phyloP scores from a whole-genome alignment of 768 basidiomycete genomes.

The Coprinopsis sp. region DNA sequence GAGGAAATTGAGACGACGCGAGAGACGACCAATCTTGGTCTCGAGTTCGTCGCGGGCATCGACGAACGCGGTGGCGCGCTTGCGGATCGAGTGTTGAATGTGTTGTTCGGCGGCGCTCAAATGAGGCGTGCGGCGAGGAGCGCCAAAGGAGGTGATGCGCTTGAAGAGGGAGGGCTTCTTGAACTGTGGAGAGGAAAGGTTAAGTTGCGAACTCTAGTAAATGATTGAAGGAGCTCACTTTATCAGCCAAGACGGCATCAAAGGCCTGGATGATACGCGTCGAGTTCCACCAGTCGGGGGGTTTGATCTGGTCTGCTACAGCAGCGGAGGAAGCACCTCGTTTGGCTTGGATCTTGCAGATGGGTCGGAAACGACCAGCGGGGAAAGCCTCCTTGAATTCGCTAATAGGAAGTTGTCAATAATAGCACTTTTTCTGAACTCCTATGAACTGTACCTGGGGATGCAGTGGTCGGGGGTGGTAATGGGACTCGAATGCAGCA shows the following conservation, averaged over 20 bases:
- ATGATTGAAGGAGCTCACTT: conserved; percentile 37
- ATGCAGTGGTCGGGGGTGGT: conserved; percentile 87
- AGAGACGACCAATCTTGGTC: conserved; percentile 86
- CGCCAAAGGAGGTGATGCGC: conserved; percentile 74
- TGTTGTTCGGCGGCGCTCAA: conserved; percentile 78
- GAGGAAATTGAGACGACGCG: conserved; percentile 81
- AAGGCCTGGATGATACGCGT: conserved; percentile 89
- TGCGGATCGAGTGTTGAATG: conserved; percentile 84
- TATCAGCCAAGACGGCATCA: conserved; percentile 81
- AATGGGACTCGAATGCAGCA: conserved; percentile 77
- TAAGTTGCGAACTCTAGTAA: conserved; percentile 2
- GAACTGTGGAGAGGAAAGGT: conserved; percentile 41
- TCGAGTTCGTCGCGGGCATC: conserved; percentile 92
- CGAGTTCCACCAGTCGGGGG: conserved; percentile 94
- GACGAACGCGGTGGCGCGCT: conserved; percentile 91
- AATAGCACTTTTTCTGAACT: too few species aligned
- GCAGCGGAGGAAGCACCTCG: conserved; percentile 72
- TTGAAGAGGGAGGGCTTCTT: conserved; percentile 88
- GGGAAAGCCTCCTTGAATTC: conserved; percentile 97
- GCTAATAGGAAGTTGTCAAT: conserved; percentile 33
- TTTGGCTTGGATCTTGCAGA: conserved; percentile 88
- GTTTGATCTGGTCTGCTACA: conserved; percentile 84
- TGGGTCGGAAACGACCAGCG: conserved; percentile 83
- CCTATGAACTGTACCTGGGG: conserved; percentile 66
- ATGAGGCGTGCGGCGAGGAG: conserved; percentile 63